Conservation (phyloP, 805 yeast species). For the Dipodascus albidus region DNA sequence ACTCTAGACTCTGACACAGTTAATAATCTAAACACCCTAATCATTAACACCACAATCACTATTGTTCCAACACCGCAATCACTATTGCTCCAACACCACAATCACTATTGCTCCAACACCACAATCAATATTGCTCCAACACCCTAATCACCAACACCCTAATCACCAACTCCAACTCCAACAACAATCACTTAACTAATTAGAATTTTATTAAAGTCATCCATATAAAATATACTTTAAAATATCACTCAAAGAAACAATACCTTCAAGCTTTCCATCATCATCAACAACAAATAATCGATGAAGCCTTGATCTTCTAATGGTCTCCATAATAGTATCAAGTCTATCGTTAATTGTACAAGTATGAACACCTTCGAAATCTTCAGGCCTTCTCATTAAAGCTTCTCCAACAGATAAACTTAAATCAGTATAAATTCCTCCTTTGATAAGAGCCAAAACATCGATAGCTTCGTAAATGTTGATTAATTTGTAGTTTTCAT, state of each 20-base stretch:
- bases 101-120: no score
- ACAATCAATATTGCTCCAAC: no score
- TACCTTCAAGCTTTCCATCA: constrained; percentile 66
- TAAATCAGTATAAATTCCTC: constrained; percentile 85
- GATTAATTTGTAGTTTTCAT: constrained; percentile 53
- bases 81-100: no score
- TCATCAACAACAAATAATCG: constrained; percentile 86
- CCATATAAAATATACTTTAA: constrained; percentile 70
- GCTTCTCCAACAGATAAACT: constrained; percentile 94
- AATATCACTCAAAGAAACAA: constrained; percentile 85
- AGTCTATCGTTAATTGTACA: constrained; percentile 81
- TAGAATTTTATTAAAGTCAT: constrained; percentile 21
- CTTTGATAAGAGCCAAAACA: constrained; percentile 82
- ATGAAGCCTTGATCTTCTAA: constrained; percentile 81
- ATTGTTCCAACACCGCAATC: no score
- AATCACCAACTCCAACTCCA: no score
- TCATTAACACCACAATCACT: no score
- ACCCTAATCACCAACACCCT: no score
- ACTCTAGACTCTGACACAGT: no score
- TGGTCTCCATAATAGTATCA: constrained; percentile 84
- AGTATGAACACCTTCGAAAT: constrained; percentile 95
- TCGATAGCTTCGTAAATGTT: constrained; percentile 96
- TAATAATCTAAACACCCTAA: no score
- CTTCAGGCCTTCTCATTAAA: constrained; percentile 82
- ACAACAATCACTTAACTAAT: no score